Percentiles rank a stretch among this genome's conserved stretches.
These are phyloP conservation scores for Bocquillonia castaneifolia DNA, from an alignment of 441 rosid genomes.

Conservation along the genomic window DNA sequence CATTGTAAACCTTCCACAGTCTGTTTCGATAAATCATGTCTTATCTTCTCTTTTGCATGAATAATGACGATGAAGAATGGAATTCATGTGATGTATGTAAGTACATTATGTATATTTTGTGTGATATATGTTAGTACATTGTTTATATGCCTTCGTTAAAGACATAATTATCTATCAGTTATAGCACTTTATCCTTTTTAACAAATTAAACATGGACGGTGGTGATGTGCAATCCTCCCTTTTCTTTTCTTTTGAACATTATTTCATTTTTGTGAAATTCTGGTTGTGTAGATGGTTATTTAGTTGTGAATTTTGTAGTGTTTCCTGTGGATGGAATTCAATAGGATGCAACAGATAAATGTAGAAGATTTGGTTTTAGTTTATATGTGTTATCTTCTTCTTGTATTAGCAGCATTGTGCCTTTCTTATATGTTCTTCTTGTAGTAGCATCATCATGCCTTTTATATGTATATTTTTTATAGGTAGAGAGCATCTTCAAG, in stretches of 20 bases:
- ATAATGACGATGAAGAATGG: neutral
- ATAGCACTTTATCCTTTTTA: too few relatives aligned
- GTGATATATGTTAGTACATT: neutral
- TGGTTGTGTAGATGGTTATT: neutral
- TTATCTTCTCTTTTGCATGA: neutral
- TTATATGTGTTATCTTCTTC: too few relatives aligned
- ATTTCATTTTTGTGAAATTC: neutral
- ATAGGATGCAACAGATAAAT: neutral
- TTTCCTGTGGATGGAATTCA: neutral
- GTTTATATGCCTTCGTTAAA: too few relatives aligned
- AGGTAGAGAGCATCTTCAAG: neutral
- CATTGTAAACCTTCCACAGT: neutral
- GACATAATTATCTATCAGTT: too few relatives aligned
- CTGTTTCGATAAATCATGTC: neutral
- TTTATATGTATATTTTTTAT: neutral
- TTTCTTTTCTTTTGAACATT: neutral
- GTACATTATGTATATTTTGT: neutral
- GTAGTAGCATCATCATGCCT: neutral
- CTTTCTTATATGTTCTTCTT: neutral
- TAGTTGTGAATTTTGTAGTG: neutral
- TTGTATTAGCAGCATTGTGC: too few relatives aligned
- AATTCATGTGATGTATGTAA: neutral
- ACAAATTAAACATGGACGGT: too few relatives aligned
- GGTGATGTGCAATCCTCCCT: neutral
- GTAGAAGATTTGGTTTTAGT: neutral